Percentiles rank a stretch among this genome's conserved stretches.
Conservation (phyloP, 2,329 filamentous ascomycete genomes). For the Hypoxylon sp. region DNA sequence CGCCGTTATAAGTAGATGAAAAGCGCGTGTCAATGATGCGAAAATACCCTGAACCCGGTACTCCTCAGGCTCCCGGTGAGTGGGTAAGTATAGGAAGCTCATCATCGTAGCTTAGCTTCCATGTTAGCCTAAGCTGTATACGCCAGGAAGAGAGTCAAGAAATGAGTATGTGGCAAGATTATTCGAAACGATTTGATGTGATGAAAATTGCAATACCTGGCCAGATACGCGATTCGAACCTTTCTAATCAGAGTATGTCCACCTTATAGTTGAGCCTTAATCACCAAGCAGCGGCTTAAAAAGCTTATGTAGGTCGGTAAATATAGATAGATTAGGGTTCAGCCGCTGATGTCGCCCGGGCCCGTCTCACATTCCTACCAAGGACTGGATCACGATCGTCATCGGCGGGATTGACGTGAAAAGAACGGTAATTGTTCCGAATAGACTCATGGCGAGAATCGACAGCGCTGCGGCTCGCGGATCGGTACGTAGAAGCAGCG, state of each 20-base stretch:
- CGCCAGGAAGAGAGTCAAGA: not conserved
- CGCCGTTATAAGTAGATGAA: not conserved
- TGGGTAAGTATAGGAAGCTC: not conserved
- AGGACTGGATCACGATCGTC: conserved; percentile 60
- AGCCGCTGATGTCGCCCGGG: not conserved
- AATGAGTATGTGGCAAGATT: not conserved
- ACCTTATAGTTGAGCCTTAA: not conserved
- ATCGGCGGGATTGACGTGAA: conserved; percentile 70
- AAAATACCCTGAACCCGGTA: not conserved
- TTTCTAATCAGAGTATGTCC: not conserved
- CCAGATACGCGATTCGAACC: not conserved
- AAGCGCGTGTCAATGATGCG: not conserved
- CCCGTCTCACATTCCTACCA: conserved; percentile 59
- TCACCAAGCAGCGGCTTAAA: too few relatives aligned
- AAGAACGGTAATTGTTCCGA: conserved; percentile 70
- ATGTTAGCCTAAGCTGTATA: not conserved
- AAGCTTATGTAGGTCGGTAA: not conserved
- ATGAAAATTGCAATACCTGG: not conserved
- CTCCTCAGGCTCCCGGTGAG: not conserved
- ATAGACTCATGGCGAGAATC: conserved; percentile 71
- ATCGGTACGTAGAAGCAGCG: conserved; percentile 67
- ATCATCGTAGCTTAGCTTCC: not conserved
- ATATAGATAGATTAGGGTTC: not conserved
- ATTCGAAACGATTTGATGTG: not conserved
- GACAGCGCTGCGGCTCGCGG: conserved; percentile 71